A percentile compares a stretch with the other conserved stretches of the same genome.
phyloP scores from a whole-genome alignment of 305 asterid genomes.

The Fraxinus ornus region DNA sequence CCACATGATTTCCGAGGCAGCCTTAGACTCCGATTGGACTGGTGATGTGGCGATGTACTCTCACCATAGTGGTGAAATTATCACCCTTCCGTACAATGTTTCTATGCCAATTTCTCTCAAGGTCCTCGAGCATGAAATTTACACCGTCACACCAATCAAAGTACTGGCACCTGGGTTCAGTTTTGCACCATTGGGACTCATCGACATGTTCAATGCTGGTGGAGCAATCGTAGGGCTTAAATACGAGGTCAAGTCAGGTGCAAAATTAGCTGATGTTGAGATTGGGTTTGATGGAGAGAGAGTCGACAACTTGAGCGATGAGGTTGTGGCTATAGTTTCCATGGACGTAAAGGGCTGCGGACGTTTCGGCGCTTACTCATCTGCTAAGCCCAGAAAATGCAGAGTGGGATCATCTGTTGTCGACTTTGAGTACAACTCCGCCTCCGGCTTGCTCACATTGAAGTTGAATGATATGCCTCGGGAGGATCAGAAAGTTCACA shows the following conservation, averaged over 20 bases:
- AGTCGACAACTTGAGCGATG: conserved; percentile 36
- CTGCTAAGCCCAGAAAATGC: conserved; percentile 48
- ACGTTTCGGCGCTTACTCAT: conserved; percentile 51
- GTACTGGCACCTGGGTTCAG: conserved; percentile 36
- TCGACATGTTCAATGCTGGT: conserved; percentile 44
- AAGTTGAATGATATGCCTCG: conserved; percentile 37
- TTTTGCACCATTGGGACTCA: conserved; percentile 46
- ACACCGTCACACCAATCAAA: conserved; percentile 42
- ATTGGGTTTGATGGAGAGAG: conserved; percentile 17
- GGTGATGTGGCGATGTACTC: conserved; percentile 41
- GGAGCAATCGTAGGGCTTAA: conserved; percentile 50
- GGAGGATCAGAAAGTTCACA: conserved; percentile 36
- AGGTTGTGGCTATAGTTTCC: conserved; percentile 36
- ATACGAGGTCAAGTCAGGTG: conserved; percentile 27
- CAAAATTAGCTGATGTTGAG: conserved; percentile 23
- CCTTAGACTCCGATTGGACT: conserved; percentile 33
- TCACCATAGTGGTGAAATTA: conserved; percentile 30
- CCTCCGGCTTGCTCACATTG: conserved; percentile 43
- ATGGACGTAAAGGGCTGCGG: conserved; percentile 56
- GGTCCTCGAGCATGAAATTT: conserved; percentile 49
- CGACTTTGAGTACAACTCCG: conserved; percentile 41
- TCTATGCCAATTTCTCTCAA: conserved; percentile 44
- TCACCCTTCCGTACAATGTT: conserved; percentile 31
- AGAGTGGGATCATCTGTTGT: conserved; percentile 30
- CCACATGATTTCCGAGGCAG: conserved; percentile 41